Base-by-base conservation (phyloP, 2,329 filamentous ascomycete genomes). In the Exserohilum turcica region DNA sequence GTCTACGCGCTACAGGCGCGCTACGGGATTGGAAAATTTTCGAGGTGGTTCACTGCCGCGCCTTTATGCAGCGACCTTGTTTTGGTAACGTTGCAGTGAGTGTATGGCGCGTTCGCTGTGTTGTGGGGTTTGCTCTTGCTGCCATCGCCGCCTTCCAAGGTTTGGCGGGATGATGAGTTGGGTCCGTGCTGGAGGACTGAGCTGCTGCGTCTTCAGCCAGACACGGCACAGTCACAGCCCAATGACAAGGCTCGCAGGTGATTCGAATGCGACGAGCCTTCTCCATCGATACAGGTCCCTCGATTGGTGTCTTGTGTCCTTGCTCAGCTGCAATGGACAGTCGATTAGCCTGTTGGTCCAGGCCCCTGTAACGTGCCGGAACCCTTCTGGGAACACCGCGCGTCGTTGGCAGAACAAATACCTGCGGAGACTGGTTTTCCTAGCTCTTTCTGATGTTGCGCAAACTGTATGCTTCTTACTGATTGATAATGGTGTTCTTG, bases 131-230 rank as follows among this genome's bases (percentile, higher is more conserved):
- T 56, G 52, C 35, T 53, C 52, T 50, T 56, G 56, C 48, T 63
- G 54, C 56, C 61, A 56, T 63, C 60, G 60, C 59, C 54, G 58
- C 56, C 49, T 60, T 63, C 57, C 59, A 56, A 64, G 60, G 56
- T 60, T 66, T 64, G 61, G 66, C 59, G 65, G 55, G 58, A 61
- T 60, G 59, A 57, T 62, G 60, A 59, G 52, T 53, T 55, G 37
- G 58, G 59, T 49, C 63, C 63, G 64, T 65, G 64, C 62, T 52
- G 40, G 57, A 59, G 63, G 61, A 66, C 63, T 61, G 57, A 51
- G 44, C 29, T 48, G 48, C 50, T 48, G 52, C 56, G 50, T 53
- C 46, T 54, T 36, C 46, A 46, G 43, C 32, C 36, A 59, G 49
- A 31, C 51, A 24, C 21, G 7, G 21, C 44, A 42, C 54, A 33